Evolutionary conservation across 176 grass and related monocot species (phyloP), one percentile per base, ranked within the genome.

Genomic region (Lolium perenne): DNA sequence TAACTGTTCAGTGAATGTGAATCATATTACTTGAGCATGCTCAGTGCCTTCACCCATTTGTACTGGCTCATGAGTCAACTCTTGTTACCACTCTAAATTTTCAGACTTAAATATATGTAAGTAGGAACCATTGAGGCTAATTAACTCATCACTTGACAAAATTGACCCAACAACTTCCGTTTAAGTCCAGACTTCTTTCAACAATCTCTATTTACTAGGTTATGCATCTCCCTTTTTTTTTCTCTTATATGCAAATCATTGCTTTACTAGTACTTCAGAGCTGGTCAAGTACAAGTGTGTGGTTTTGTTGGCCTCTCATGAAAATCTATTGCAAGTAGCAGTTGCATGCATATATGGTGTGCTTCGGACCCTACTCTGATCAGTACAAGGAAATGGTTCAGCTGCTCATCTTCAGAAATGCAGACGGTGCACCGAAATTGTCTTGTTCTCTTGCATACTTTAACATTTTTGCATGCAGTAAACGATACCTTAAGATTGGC

Each of bases 321-420:
- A 54, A 51, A 50, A 88, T 70, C 23, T 61, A 10, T 45, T 78
- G 18, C 18, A 58, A 71, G n/a, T 62, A 75, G 16, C 21, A 64
- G 23, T 5, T 88, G 23, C n/a, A 88, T 68, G 4, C 32, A 35
- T 48, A 26, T 56, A 26, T 62, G 41, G 46, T 51, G 78, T 40
- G 38, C 4, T 51, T 83, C 8, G 26, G 48, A 35, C 41, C 59
- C 47, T 68, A 48, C 55, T 78, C 68, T 47, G 9, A 62, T 18
- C 14, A 38, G 13, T 74, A 65, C 57, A 66, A 48, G 46, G 53
- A 29, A 59, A 87, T 76, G 71, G 29, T 84, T 79, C 29, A 53
- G 79, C 45, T 70, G 8, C 49, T 81, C 23, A 43, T n/a, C 65
- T 61, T 81, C 12, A 67, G 73, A 51, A 82, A 45, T 86, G 53